Percentiles rank a stretch among this genome's conserved stretches.
Conservation (phyloP, 164 flowering plant genomes). For the Warburgia ugandensis region DNA sequence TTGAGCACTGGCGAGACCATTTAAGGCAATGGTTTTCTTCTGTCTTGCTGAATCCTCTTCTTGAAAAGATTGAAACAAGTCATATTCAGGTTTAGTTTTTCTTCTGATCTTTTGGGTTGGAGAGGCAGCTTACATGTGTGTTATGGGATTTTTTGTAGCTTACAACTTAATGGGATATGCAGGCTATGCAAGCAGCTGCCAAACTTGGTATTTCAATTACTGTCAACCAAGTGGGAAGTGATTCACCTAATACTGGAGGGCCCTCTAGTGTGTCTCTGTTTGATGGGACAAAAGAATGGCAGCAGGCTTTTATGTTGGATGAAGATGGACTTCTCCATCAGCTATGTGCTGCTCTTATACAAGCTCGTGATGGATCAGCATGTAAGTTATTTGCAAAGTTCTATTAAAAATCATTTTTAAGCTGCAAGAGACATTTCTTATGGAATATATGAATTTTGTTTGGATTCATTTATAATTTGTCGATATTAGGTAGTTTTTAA, state of each 20-base stretch:
- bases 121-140: neutral
- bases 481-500: too few relatives aligned
- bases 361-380: conserved; percentile 57
- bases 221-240: conserved; percentile 70
- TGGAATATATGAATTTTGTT: too few relatives aligned
- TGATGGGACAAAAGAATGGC: conserved; percentile 80
- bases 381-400: conserved; percentile 28
- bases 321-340: conserved; percentile 91
- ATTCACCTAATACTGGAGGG: conserved; percentile 27
- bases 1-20: conserved; percentile 89
- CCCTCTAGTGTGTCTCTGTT: conserved; percentile 38
- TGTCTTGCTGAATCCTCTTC: conserved; percentile 66
- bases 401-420: neutral
- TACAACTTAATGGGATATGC: conserved; percentile 3
- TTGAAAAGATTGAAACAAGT: conserved; percentile 73
- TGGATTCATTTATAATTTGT: too few relatives aligned
- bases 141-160: neutral
- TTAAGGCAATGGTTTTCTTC: conserved; percentile 97
- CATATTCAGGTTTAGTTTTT: conserved; percentile 56
- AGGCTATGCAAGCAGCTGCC: conserved; percentile 88
- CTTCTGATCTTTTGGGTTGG: neutral
- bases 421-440: too few relatives aligned
- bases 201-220: conserved; percentile 67
- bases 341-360: conserved; percentile 69
- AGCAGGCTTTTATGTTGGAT: conserved; percentile 53